Evolutionary conservation across 805 yeast genomes (phyloP).

Genomic region (Cyberlindnera saturnus): DNA sequence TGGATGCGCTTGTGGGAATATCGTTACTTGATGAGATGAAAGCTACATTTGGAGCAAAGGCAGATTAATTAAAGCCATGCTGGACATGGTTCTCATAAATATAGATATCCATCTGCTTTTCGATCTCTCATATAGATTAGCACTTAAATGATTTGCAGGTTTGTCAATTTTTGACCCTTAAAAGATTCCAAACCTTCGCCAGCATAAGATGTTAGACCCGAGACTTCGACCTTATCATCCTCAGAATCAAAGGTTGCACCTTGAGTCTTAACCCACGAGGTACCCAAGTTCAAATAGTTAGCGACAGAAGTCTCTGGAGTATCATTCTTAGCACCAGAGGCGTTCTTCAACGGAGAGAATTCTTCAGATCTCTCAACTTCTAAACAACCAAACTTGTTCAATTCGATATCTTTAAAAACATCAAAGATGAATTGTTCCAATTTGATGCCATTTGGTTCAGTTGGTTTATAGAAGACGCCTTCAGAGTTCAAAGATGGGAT

Average conservation of each 20-base stretch:
- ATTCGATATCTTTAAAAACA: conserved; percentile 74
- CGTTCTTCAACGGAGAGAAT: conserved; percentile 92
- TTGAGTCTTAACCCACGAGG: conserved; percentile 62
- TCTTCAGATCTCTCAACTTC: conserved; percentile 85
- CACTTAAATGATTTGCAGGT: conserved; percentile 22
- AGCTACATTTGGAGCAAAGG: conserved; percentile 5
- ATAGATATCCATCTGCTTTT: not conserved
- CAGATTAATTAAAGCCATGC: conserved; percentile 5
- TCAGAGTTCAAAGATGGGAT: conserved; percentile 52
- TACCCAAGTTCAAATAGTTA: conserved; percentile 60
- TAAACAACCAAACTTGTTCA: conserved; percentile 76
- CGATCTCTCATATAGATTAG: not conserved
- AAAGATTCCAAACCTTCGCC: conserved; percentile 66
- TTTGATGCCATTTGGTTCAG: conserved; percentile 82
- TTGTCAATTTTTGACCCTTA: conserved; percentile 38
- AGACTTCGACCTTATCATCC: conserved; percentile 61
- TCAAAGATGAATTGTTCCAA: conserved; percentile 96
- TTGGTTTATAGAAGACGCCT: conserved; percentile 52
- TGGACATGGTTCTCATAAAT: conserved; percentile 4
- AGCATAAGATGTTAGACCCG: conserved; percentile 64
- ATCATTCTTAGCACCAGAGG: conserved; percentile 74
- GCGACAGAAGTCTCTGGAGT: conserved; percentile 76
- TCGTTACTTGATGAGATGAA: conserved; percentile 16
- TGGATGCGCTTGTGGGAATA: conserved; percentile 5
- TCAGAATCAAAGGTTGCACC: conserved; percentile 54